Percentiles rank a stretch among this genome's conserved stretches.
phyloP scores from a whole-genome alignment of 352 stramenopile genomes.

The Phytophthora citricola region DNA sequence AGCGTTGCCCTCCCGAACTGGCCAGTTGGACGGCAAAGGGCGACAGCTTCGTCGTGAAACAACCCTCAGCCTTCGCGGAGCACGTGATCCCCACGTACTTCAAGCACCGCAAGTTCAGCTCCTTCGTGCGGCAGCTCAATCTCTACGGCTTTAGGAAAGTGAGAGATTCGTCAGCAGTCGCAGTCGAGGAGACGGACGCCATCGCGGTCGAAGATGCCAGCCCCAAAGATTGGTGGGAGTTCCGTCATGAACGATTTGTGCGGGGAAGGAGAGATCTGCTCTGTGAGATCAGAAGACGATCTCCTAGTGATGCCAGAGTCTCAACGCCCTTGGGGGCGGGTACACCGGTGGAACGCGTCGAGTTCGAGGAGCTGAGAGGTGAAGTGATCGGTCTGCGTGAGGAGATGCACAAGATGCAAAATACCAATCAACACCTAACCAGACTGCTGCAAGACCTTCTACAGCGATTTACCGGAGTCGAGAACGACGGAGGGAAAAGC shows the following conservation, averaged over 20 bases:
- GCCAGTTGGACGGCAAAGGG: constrained; percentile 80
- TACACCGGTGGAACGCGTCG: constrained; percentile 56
- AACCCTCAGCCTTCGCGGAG: constrained; percentile 84
- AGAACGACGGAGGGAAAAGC: constrained; percentile 20
- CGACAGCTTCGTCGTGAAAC: constrained; percentile 92
- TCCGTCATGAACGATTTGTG: constrained; percentile 88
- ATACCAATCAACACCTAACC: constrained; percentile 67
- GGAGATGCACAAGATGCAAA: constrained; percentile 75
- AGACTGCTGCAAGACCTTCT: constrained; percentile 64
- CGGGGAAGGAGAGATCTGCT: constrained; percentile 70
- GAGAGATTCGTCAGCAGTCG: constrained; percentile 25
- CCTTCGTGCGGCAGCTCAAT: constrained; percentile 93
- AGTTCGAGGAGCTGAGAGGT: constrained; percentile 74
- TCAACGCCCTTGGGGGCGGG: constrained; percentile 25
- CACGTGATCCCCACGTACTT: constrained; percentile 92
- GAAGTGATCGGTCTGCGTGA: constrained; percentile 66
- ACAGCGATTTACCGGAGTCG: constrained; percentile 27
- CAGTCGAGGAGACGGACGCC: constrained; percentile 1
- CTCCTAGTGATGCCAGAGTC: constrained; percentile 25
- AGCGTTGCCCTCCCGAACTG: constrained; percentile 73
- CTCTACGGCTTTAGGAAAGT: constrained; percentile 93
- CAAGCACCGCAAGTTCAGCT: constrained; percentile 94
- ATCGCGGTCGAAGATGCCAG: constrained; percentile 46
- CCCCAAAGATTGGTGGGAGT: constrained; percentile 84
- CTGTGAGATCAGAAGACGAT: constrained; percentile 77